These are phyloP conservation scores for Wilcoxina mikolae DNA, from an alignment of 495 filamentous ascomycete species.

Conservation along the genomic window DNA sequence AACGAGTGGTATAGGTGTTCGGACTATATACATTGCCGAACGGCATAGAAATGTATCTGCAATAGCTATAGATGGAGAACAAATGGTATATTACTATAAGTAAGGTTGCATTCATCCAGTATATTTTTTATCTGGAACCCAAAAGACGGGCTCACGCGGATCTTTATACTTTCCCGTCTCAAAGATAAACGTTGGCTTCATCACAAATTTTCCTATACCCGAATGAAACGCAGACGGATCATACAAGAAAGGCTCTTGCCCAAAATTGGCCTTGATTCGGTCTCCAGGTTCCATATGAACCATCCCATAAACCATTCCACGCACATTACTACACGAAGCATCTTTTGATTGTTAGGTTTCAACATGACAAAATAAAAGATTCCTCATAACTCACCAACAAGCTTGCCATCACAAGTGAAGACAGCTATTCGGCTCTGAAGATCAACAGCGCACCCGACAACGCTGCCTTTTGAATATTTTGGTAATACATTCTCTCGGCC, in stretches of 20 bases:
- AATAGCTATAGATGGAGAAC: too few relatives aligned
- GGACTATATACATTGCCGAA: too few relatives aligned
- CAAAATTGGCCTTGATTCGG: not conserved
- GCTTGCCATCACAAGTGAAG: not conserved
- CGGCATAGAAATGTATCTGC: too few relatives aligned
- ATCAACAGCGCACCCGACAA: not conserved
- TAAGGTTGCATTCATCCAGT: not conserved
- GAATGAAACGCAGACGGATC: not conserved
- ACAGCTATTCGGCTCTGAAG: not conserved
- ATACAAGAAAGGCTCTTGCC: not conserved
- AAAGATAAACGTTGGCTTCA: not conserved
- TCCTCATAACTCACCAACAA: not conserved
- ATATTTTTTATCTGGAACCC: not conserved
- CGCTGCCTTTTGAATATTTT: not conserved
- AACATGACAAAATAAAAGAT: not conserved
- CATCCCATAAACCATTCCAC: not conserved
- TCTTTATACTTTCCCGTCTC: not conserved
- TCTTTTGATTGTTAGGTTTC: not conserved
- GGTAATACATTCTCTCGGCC: not conserved
- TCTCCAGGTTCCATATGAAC: not conserved
- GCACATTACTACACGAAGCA: not conserved
- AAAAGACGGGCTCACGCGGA: not conserved
- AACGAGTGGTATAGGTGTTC: too few relatives aligned
- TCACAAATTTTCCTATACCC: not conserved
- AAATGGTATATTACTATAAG: too few relatives aligned